phyloP scores from a whole-genome alignment of 1,139 yeast genomes.

The Lodderomyces pseudojiufengensis region DNA sequence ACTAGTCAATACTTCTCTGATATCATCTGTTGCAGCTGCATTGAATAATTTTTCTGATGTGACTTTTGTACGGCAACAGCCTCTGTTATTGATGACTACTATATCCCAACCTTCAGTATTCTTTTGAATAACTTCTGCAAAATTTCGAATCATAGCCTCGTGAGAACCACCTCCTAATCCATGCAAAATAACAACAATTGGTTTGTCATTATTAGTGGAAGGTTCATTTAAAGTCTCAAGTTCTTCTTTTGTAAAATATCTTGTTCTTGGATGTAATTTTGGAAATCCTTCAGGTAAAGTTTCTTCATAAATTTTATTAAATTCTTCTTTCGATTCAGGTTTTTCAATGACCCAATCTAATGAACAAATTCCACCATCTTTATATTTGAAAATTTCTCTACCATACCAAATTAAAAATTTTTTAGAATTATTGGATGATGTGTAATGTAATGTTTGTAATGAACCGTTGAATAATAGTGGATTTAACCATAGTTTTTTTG shows the following conservation, averaged over 20 bases:
- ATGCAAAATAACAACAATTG: slow-evolving; percentile 69
- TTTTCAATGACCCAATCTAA: slow-evolving; percentile 67
- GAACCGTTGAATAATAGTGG: slow-evolving; percentile 71
- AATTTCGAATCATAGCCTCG: slow-evolving; percentile 77
- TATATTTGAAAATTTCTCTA: slow-evolving; percentile 59
- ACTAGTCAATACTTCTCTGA: slow-evolving; percentile 55
- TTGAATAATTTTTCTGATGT: slow-evolving; percentile 73
- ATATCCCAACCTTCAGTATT: slow-evolving; percentile 45
- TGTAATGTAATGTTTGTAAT: slow-evolving; percentile 69
- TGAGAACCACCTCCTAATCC: slow-evolving; percentile 94
- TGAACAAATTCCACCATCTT: slow-evolving; percentile 67
- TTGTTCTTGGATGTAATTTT: slow-evolving; percentile 70
- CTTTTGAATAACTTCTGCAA: slow-evolving; percentile 35
- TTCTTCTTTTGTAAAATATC: slow-evolving; percentile 55
- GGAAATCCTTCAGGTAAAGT: slow-evolving; percentile 71
- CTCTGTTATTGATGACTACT: slow-evolving; percentile 77
- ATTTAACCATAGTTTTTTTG: slow-evolving; percentile 48
- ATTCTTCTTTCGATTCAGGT: slow-evolving; percentile 46
- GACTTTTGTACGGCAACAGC: slow-evolving; percentile 80
- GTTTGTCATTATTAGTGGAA: slow-evolving; percentile 36
- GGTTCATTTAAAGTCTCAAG: slow-evolving; percentile 24
- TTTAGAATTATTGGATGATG: slow-evolving; percentile 51
- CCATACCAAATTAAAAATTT: slow-evolving; percentile 67
- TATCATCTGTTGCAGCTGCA: slow-evolving; percentile 72
- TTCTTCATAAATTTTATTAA: slow-evolving; percentile 46